Evolutionary conservation across 1,139 yeast genomes (phyloP).

Genomic region (Yamadazyma buinensis): DNA sequence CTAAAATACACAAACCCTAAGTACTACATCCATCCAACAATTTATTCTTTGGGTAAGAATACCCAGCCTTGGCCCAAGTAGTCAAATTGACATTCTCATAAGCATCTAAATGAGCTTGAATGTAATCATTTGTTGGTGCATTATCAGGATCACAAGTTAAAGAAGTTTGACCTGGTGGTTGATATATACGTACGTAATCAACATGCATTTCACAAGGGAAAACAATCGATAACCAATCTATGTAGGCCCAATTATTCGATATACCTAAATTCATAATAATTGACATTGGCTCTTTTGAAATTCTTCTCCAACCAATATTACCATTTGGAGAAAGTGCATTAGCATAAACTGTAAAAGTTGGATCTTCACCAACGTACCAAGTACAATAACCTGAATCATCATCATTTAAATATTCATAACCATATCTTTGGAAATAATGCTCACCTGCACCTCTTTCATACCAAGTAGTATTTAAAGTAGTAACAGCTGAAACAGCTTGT

Average conservation of each 20-base stretch:
- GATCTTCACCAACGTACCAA: slow-evolving; percentile 76
- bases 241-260: slow-evolving; percentile 79
- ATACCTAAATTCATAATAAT: slow-evolving; percentile 74
- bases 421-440: slow-evolving; percentile 62
- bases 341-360: slow-evolving; percentile 60
- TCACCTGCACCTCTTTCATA: slow-evolving; percentile 55
- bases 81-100: slow-evolving; percentile 64
- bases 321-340: slow-evolving; percentile 77
- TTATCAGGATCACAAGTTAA: slow-evolving; percentile 74
- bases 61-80: slow-evolving; percentile 65
- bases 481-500: slow-evolving; percentile 75
- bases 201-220: slow-evolving; percentile 69
- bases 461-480: slow-evolving; percentile 73
- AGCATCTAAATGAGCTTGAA: slow-evolving; percentile 57
- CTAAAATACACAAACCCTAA: too few species aligned
- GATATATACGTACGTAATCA: slow-evolving; percentile 78
- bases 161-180: slow-evolving; percentile 50
- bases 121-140: slow-evolving; percentile 73
- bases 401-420: slow-evolving; percentile 74
- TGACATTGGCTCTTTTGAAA: slow-evolving; percentile 86
- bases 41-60: slow-evolving; percentile 50
- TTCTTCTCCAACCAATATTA: slow-evolving; percentile 68
- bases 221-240: slow-evolving; percentile 65
- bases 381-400: slow-evolving; percentile 64
- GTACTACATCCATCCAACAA: slow-evolving; percentile 17